Evolutionary conservation across 805 yeast species (phyloP), one percentile per base, ranked within the genome.

Genomic region (Kodamaea laetipori): DNA sequence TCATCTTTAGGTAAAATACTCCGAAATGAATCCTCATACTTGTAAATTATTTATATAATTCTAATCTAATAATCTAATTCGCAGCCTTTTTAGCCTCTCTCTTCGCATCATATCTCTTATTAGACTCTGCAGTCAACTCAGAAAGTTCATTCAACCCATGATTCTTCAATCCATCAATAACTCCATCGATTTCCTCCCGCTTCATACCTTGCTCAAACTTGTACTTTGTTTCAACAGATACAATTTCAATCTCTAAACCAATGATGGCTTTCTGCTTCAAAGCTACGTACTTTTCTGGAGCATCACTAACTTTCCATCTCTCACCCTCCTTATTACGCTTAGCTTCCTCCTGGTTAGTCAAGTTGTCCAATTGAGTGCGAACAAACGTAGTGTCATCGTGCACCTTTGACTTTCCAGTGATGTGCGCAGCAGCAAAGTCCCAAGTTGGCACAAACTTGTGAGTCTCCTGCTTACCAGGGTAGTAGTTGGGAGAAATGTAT

Each of bases 381-480:
- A 81, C 67, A 64, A 74, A 78, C 12, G 66, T 74, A 17, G 58
- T 54, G 39, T 73, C 75, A 40, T 75, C 79, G 15, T 69, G 57
- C 11, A 77, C 55, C 18, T 47, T 64, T 7, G 82, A 71, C 21
- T 58, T 71, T 3, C 87, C 87, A 44, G 74, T 65, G 33, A 75
- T 65, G 53, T 82, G 86, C 24, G 76, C 80, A 3, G 77, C 61
- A 2, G 77, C 79, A 60, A 74, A 81, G 56, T 78, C 82, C 86
- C 86, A 82, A 1, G 87, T 82, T 12, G 87, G 86, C n/a, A 81
- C 87, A 32, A 69, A 71, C 54, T 80, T 81, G 48, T 79, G 82
- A 24, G 82, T 77, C 37, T 68, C 69, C 37, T 70, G 61, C 61
- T 82, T 81, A 15, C 72, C 67, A 6, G 79, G 76, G 53, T 82